Percentiles rank a stretch among this genome's conserved stretches.
phyloP scores from a whole-genome alignment of 768 basidiomycete genomes.

The Agrocybe pediades region DNA sequence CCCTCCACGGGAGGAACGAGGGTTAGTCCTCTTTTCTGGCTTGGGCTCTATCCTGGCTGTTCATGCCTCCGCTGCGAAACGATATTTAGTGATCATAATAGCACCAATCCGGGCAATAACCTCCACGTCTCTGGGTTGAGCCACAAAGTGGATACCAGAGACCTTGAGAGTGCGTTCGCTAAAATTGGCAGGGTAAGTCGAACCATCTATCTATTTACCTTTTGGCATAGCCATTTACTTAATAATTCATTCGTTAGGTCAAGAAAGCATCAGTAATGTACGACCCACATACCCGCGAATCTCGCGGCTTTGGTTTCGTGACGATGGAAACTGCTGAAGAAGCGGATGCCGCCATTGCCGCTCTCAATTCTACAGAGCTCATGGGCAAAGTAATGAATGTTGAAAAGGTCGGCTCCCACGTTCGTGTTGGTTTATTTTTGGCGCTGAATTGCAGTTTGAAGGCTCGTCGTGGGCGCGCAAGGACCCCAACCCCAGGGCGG shows the following conservation, averaged over 20 bases:
- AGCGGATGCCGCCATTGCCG: constrained; percentile 88
- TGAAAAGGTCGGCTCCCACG: constrained; percentile 63
- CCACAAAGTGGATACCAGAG: constrained; percentile 70
- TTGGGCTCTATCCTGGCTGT: constrained; percentile 19
- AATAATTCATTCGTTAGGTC: constrained; percentile 44
- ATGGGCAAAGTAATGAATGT: constrained; percentile 88
- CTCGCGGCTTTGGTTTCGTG: constrained; percentile 83
- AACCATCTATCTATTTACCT: constrained; percentile 2
- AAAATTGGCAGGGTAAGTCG: constrained; percentile 65
- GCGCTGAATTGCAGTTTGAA: constrained; percentile 27
- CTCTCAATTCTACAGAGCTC: constrained; percentile 80
- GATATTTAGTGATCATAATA: constrained; percentile 35
- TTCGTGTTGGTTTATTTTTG: neutral
- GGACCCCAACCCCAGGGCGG: constrained; percentile 91
- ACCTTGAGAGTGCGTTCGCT: constrained; percentile 85
- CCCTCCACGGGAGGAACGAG: constrained; percentile 49
- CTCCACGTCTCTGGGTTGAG: constrained; percentile 62
- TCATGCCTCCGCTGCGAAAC: constrained; percentile 15
- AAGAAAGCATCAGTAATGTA: constrained; percentile 74
- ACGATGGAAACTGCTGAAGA: constrained; percentile 72
- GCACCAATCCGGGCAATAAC: constrained; percentile 70
- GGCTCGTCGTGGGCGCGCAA: constrained; percentile 88
- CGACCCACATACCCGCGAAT: constrained; percentile 70
- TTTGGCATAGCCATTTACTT: neutral
- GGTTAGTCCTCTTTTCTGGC: constrained; percentile 41